phyloP scores from a whole-genome alignment of 2,329 filamentous ascomycete genomes.

The Aspergillus luchuensis region DNA sequence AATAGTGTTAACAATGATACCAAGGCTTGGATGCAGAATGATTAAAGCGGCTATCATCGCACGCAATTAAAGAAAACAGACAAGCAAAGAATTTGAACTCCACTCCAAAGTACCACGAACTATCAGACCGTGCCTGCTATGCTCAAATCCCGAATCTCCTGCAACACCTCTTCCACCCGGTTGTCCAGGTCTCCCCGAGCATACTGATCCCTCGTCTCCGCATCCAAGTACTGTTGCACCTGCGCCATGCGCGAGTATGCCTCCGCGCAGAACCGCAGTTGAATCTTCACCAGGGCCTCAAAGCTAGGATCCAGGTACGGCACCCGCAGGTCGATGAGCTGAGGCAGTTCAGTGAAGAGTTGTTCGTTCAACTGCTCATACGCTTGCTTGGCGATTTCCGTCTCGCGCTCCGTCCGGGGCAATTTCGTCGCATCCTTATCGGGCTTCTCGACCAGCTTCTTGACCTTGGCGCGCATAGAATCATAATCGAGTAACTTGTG shows the following conservation, averaged over 20 bases:
- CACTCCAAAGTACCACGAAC: slow-evolving; percentile 5
- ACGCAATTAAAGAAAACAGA: slow-evolving; percentile 10
- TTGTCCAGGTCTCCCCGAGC: slow-evolving; percentile 89
- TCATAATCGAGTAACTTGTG: slow-evolving; percentile 99
- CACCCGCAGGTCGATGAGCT: slow-evolving; percentile 93
- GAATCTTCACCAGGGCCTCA: slow-evolving; percentile 97
- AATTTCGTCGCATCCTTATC: slow-evolving; percentile 98
- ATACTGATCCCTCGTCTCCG: slow-evolving; percentile 94
- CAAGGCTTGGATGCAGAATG: background rate
- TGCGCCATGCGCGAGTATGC: slow-evolving; percentile 98
- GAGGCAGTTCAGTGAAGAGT: slow-evolving; percentile 86
- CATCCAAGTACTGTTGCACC: slow-evolving; percentile 96
- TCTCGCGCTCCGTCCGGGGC: slow-evolving; percentile 92
- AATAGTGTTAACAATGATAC: background rate
- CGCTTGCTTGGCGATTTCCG: slow-evolving; percentile 86
- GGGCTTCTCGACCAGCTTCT: slow-evolving; percentile 95
- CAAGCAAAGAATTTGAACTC: slow-evolving; percentile 15
- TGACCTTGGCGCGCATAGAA: slow-evolving; percentile 90
- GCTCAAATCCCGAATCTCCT: slow-evolving; percentile 95
- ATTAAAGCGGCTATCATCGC: background rate
- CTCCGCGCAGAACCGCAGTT: slow-evolving; percentile 95
- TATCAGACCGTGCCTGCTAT: slow-evolving; percentile 72
- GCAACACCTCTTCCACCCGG: slow-evolving; percentile 89
- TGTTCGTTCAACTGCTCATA: slow-evolving; percentile 99
- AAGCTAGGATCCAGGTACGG: slow-evolving; percentile 97